Percentiles rank a stretch among this genome's conserved stretches.
phyloP scores from a whole-genome alignment of 441 rosid genomes.

The Syzygium syzygioides region DNA sequence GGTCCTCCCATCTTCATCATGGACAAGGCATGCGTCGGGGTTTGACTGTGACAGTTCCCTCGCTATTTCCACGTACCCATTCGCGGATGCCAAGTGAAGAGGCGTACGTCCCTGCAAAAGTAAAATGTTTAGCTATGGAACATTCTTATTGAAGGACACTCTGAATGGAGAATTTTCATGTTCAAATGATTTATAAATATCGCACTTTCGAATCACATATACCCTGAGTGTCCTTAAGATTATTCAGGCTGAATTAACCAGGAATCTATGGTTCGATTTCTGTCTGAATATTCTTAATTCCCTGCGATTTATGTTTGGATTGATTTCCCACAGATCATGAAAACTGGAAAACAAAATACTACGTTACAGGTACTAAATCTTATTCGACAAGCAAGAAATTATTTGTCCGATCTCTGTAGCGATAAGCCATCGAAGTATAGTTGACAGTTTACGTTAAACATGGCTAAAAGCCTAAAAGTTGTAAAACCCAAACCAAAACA shows the following conservation, averaged over 20 bases:
- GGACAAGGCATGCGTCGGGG: neutral
- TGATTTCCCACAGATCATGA: neutral
- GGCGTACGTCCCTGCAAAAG: neutral
- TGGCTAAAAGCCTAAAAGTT: too few relatives aligned
- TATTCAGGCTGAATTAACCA: neutral
- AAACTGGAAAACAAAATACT: neutral
- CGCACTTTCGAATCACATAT: neutral
- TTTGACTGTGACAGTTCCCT: neutral
- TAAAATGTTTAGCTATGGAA: neutral
- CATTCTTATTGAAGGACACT: neutral
- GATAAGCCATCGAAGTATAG: too few relatives aligned
- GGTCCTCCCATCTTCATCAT: neutral
- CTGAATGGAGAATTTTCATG: too few relatives aligned
- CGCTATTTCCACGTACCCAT: neutral
- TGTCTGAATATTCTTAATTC: neutral
- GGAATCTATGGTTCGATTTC: neutral
- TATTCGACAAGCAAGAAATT: too few relatives aligned
- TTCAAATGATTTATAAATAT: neutral
- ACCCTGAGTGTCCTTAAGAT: accelerated
- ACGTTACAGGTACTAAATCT: neutral
- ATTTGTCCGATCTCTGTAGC: too few relatives aligned
- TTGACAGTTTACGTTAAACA: too few relatives aligned
- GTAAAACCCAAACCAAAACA: too few relatives aligned
- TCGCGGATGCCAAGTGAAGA: neutral
- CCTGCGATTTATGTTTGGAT: neutral